Conservation (phyloP, 768 basidiomycete genomes). For the Termitomyces sp. region DNA sequence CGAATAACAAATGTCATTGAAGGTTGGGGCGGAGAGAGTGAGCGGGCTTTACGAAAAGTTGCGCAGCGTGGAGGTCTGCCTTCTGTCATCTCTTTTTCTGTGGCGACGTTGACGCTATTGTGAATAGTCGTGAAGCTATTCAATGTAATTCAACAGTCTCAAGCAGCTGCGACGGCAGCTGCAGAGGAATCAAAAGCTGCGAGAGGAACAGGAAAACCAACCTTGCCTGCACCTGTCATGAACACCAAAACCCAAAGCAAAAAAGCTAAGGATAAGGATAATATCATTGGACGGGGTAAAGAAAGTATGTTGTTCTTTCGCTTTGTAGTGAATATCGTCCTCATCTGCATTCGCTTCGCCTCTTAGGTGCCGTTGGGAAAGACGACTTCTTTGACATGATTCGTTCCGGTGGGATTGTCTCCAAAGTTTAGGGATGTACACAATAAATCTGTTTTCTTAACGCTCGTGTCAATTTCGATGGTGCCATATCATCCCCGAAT, state of each 20-base stretch:
- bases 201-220: conserved; percentile 72
- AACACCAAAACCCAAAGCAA: conserved; percentile 37
- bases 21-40: conserved; percentile 87
- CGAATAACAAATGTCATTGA: conserved; percentile 70
- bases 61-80: conserved; percentile 78
- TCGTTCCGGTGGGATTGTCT: conserved; percentile 75
- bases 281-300: conserved; percentile 50
- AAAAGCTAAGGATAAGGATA: conserved; percentile 54
- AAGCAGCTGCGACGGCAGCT: conserved; percentile 48
- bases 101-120: not conserved
- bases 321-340: conserved; percentile 7
- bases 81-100: not conserved
- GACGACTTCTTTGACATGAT: conserved; percentile 84
- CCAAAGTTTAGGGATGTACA: conserved; percentile 45
- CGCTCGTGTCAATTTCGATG: not conserved
- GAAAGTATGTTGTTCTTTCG: conserved; percentile 41
- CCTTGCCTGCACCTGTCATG: conserved; percentile 61
- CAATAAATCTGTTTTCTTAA: not conserved
- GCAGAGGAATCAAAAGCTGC: conserved; percentile 56
- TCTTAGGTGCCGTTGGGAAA: conserved; percentile 54
- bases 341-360: not conserved
- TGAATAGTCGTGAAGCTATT: conserved; percentile 75
- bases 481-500: conserved; percentile 1
- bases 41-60: conserved; percentile 73
- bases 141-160: conserved; percentile 83